Base-by-base conservation (phyloP, 1,284 basidiomycete species). In the Leccinum pallidistipes region DNA sequence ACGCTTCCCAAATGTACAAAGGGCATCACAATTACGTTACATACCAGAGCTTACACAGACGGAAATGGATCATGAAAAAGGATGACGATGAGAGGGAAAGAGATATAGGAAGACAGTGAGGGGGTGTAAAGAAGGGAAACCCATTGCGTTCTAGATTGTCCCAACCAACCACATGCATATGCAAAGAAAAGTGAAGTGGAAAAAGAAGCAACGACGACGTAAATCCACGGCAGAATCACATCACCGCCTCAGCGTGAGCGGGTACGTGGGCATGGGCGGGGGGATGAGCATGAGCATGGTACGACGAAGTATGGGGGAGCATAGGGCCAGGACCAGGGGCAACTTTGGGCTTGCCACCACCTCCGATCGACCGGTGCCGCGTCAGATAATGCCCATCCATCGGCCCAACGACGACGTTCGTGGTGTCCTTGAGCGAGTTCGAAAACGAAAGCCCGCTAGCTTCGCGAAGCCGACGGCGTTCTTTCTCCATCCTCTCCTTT, bases 351-450 rank as follows among this genome's bases (percentile, higher is more conserved):
- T 62, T 73, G 50, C 67, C 59, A 18, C 38, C n/a, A 18, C 62
- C 59, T 10, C 60, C 56, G 27, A 55, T 61, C 6, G 65, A 64
- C 47, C 52, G 57, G 55, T 64, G 60, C 5, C 73, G 73, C 3
- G 56, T n/a, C 50, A 69, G 65, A 29, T 63, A 52, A 55, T 65
- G 62, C 6, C 52, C 31, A 1, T 73, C 71, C 0, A 50, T 40
- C 7, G 57, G 52, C 18, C 43, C 43, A 18, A 45, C 43, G 18
- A 57, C 72, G 40, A 36, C 34, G 34, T 73, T 73, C 36, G 74
- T 75, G 32, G 74, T 38, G 14, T 73, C 72, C 62, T 65, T 74
- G 65, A 73, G 68, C 40, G 72, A 73, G 40, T 49, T 64, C 29
- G 72, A 50, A 2, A 63, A n/a, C 43, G 58, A 29, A 21, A 45